Evolutionary conservation across 352 stramenopile genomes (phyloP), one percentile per base, ranked within the genome.

Genomic region (Pythium diclinum): DNA sequence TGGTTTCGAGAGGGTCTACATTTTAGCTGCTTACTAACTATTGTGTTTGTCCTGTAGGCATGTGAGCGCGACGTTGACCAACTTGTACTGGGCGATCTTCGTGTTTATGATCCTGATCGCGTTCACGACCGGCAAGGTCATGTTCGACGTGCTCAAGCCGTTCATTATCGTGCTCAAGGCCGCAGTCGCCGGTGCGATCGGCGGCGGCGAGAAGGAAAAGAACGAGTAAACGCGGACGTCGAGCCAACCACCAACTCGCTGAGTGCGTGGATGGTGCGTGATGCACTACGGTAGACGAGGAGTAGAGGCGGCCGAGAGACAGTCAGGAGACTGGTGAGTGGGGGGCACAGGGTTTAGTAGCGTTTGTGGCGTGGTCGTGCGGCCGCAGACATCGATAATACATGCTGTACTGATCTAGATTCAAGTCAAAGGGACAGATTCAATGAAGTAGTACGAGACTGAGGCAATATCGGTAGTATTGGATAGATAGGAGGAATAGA

Each of bases 51-150:
- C 8, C 16, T 75, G 21, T 67, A 94, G 85, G 68, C 80, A 94
- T 73, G 86, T 94, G 67, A 94, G 86, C 77, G 76, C 80, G 61
- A 94, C 86, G 56, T 69, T 94, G 42, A 89, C 83, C 62, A 85
- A 94, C 66, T 62, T 94, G 62, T 94, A 94, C 69, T 94, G 86
- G 86, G 86, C 86, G 25, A 78, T 94, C 67, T 90, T 92, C 52
- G 83, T 92, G 55, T 94, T 92, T 67, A 94, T 92, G 86, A 76
- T 90, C 58, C 69, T 92, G 47, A 90, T 94, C 70, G 89, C 83
- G 68, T 78, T 81, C 65, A 91, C 83, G 4, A 92, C 86, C 13
- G 86, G 83, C 42, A 84, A 91, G 64, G 81, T 92, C n/a, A 92
- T 94, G 82, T 86, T 91, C 70, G 86, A 88, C 67, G 81, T 84